Percentiles rank a stretch among this genome's conserved stretches.
phyloP scores from a whole-genome alignment of 176 grass and related monocot genomes.

The Echinochloa phyllopogon region DNA sequence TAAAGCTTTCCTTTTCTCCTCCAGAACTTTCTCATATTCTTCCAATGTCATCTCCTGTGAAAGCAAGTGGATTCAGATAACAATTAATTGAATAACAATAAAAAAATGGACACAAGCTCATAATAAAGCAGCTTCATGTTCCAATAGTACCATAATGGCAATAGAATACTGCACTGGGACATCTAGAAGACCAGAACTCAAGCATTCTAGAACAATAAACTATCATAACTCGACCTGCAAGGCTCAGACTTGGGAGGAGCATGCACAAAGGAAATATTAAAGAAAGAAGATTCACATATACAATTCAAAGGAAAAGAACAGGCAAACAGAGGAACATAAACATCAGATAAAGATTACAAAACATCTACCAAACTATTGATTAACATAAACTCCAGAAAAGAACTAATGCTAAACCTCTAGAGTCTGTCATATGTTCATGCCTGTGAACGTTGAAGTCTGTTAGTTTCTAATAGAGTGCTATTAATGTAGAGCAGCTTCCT shows the following conservation, averaged over 20 bases:
- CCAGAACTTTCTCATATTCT: constrained; percentile 85
- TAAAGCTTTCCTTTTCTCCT: constrained; percentile 81
- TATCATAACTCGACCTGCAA: background rate
- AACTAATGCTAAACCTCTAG: background rate
- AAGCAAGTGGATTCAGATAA: constrained; percentile 4
- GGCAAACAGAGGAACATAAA: background rate
- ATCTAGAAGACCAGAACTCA: constrained; percentile 5
- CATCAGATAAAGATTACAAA: background rate
- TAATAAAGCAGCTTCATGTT: background rate
- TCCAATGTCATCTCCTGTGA: constrained; percentile 86
- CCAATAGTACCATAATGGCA: background rate
- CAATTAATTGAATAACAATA: background rate
- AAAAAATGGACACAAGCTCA: background rate
- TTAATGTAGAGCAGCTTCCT: constrained; percentile 57
- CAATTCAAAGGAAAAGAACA: constrained; percentile 2
- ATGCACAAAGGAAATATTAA: background rate
- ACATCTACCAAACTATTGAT: background rate
- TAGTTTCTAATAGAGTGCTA: background rate
- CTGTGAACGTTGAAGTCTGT: background rate
- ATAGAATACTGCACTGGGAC: background rate
- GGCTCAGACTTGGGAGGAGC: background rate
- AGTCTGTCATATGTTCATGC: background rate
- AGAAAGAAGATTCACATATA: background rate
- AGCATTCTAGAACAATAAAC: background rate
- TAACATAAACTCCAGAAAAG: constrained; percentile 3